phyloP scores from a whole-genome alignment of 208 protist genomes.

The Trypanosoma conorhini region DNA sequence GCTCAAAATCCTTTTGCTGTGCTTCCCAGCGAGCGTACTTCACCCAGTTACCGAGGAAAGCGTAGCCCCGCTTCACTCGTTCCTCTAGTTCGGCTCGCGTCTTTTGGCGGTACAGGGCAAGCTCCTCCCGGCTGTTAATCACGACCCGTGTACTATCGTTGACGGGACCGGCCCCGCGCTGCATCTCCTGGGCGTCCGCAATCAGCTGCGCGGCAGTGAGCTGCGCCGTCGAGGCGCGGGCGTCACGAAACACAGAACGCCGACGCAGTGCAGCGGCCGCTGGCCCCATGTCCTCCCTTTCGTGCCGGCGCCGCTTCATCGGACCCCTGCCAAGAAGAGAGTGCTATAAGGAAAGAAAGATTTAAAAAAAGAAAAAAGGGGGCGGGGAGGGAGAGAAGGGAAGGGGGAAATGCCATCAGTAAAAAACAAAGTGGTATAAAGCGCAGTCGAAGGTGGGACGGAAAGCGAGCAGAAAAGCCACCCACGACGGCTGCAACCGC shows the following conservation, averaged over 20 bases:
- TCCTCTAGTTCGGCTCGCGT: constrained; percentile 97
- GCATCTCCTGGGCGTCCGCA: constrained; percentile 95
- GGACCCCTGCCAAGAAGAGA: not conserved
- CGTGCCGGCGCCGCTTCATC: constrained; percentile 61
- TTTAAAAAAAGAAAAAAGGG: constrained; percentile 10
- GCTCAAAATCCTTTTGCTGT: constrained; percentile 93
- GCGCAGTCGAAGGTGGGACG: not conserved
- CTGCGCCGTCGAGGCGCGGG: constrained; percentile 79
- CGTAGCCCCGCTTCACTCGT: constrained; percentile 79
- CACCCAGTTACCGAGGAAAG: constrained; percentile 87
- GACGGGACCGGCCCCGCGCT: constrained; percentile 59
- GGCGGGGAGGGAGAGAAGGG: too few species aligned
- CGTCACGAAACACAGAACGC: constrained; percentile 67
- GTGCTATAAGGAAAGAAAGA: not conserved
- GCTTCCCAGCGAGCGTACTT: constrained; percentile 99
- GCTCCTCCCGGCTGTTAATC: constrained; percentile 95
- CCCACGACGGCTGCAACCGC: not conserved
- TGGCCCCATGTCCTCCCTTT: constrained; percentile 59
- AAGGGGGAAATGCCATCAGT: constrained; percentile 2
- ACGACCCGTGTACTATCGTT: constrained; percentile 84
- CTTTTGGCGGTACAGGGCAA: constrained; percentile 93
- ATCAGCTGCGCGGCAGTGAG: constrained; percentile 98
- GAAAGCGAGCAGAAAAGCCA: constrained; percentile 1
- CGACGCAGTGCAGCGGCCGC: constrained; percentile 75
- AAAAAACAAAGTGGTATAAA: constrained; percentile 9